Evolutionary conservation across 1,284 basidiomycete species (phyloP).

Genomic region (Leccinum brunneo-olivaceum): DNA sequence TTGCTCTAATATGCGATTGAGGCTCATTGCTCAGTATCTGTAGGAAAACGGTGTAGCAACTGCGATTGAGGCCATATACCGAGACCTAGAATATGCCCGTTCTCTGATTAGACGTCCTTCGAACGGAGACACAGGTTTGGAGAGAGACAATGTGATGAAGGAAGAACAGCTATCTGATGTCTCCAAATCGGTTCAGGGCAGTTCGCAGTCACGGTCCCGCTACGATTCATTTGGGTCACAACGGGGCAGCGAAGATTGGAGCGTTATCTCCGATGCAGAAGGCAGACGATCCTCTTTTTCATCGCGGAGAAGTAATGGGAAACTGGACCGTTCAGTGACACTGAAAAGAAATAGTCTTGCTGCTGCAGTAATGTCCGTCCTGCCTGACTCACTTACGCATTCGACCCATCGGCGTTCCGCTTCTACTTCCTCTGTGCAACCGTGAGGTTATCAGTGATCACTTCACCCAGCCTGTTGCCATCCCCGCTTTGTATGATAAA

Average conservation of each 20-base stretch:
- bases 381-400: conserved; percentile 47
- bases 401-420: conserved; percentile 37
- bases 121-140: conserved; percentile 31
- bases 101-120: conserved; percentile 64
- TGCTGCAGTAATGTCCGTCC: conserved; percentile 52
- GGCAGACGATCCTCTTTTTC: conserved; percentile 47
- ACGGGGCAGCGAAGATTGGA: conserved; percentile 71
- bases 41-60: conserved; percentile 86
- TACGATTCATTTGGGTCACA: conserved; percentile 54
- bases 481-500: conserved; percentile 3
- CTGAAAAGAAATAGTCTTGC: conserved; percentile 55
- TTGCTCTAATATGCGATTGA: conserved; percentile 8
- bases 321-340: conserved; percentile 30
- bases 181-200: conserved; percentile 27
- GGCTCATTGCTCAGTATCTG: conserved; percentile 9
- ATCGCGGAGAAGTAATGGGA: conserved; percentile 34
- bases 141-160: conserved; percentile 42
- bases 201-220: conserved; percentile 40
- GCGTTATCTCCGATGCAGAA: conserved; percentile 71
- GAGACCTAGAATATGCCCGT: conserved; percentile 85
- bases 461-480: neutral
- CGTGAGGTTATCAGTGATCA: conserved; percentile 8
- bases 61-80: conserved; percentile 88
- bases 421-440: conserved; percentile 21
- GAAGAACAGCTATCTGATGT: conserved; percentile 26